Base-by-base conservation (phyloP, 176 grass and related monocot species). In the Tuctoria greenei region DNA sequence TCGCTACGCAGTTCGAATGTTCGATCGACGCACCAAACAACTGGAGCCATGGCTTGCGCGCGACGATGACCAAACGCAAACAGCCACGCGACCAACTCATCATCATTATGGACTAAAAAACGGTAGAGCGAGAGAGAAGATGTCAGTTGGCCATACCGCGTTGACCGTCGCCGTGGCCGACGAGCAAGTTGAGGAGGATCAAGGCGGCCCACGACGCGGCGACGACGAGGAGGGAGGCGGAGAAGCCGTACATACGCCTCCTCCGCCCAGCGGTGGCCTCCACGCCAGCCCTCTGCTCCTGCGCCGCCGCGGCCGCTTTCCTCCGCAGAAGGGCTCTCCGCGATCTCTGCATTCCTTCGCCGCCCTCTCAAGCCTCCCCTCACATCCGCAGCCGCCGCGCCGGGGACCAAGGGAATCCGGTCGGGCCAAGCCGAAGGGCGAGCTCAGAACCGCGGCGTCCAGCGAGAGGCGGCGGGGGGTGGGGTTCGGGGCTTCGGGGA, bases 291-390 rank as follows among this genome's bases (percentile, higher is more conserved):
- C 85, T 20, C 75, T 79, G 63, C 71, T 89, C 76, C 83, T 84
- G 72, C 58, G 82, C 92, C 68, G 77, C 79, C 46, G 74, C 81
- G 67, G 83, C 87, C 79, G 89, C 89, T 83, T 25, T 90, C 85
- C 96, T 85, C 66, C 76, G 83, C 73, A 88, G 77, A 60, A 92
- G 82, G 40, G 85, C 84, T 86, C 78, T 88, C 46, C 87, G 77
- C 66, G 92, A 99, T 73, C 89, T 90, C 85, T 95, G 96, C 96
- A 99, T 99, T 95, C 67, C 61, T 65, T 40, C 45, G 13, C n/a
- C 44, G 49, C 44, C 74, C 13, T 14, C 27, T 15, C 27, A 6
- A 25, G 26, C 57, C 59, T 73, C 24, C 71, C 47, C 66, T 81
- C 89, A 75, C 88, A 90, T 90, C 64, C 45, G 74, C 66, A 31